Conservation (phyloP, 2,329 filamentous ascomycete genomes). For the Aspergillus phoenicis region DNA sequence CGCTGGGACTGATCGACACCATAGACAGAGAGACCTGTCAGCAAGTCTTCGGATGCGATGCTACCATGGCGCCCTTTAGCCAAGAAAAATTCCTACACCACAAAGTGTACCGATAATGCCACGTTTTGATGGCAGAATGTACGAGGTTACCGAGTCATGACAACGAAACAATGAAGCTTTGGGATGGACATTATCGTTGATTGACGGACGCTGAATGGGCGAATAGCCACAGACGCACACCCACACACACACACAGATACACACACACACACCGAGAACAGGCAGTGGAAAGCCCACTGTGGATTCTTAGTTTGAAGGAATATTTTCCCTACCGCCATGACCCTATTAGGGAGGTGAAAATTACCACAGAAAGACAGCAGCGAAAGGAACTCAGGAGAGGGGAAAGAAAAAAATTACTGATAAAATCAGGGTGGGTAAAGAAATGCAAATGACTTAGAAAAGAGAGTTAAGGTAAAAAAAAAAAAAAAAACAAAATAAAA, state of each 20-base stretch:
- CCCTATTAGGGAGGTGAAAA: not conserved
- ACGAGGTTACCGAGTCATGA: constrained; percentile 4
- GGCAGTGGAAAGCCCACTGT: constrained; percentile 7
- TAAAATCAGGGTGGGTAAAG: too few relatives aligned
- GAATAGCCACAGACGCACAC: not conserved
- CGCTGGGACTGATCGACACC: constrained; percentile 7
- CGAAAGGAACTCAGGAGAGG: not conserved
- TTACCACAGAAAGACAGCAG: not conserved
- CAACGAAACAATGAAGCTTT: constrained; percentile 5
- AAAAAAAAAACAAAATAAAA: not conserved
- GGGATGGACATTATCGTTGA: not conserved
- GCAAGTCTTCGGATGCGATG: constrained; percentile 17
- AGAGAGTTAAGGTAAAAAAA: not conserved
- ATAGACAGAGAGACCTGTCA: constrained; percentile 16
- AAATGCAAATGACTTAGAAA: not conserved
- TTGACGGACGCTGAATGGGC: constrained; percentile 9
- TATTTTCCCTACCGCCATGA: constrained; percentile 6
- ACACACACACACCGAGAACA: constrained; percentile 13
- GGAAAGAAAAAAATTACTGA: too few relatives aligned
- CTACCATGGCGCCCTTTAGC: constrained; percentile 10
- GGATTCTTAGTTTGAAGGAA: constrained; percentile 10
- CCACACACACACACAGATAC: not conserved
- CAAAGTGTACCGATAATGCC: constrained; percentile 17
- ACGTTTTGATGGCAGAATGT: constrained; percentile 22
- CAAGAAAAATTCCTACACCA: constrained; percentile 15